Base-by-base conservation (phyloP, 208 protist species). In the Trypanosoma cruzi region DNA sequence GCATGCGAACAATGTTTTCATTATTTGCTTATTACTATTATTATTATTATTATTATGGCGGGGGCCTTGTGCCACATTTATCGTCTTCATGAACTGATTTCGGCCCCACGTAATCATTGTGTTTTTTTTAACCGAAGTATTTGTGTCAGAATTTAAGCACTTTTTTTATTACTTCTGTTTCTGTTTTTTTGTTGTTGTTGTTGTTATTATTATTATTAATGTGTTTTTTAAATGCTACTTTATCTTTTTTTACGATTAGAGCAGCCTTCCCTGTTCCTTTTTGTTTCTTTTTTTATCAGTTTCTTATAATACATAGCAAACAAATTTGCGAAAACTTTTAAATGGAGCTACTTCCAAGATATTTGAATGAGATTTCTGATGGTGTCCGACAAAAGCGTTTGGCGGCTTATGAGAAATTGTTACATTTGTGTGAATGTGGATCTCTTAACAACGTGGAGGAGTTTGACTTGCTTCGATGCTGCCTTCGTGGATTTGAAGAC, bases 401-500 rank as follows among this genome's bases (percentile, higher is more conserved):
- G 32, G 75, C 78, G 26, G 82, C 82, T 10, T 95, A 92, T 68
- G 82, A 83, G 52, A 84, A 80, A 40, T 57, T 93, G 37, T 81
- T 69, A 53, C 72, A 86, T 20, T 32, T 90, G 0, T 78, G 62
- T 64, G 13, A 58, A 16, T 26, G 28, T 2, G 29, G 26, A 22
- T 60, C n/a, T 14, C 60, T 90, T n/a, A 59, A 58, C 3, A 60
- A 64, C 6, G 55, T 75, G 1, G 80, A 86, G 2, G 80, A 71
- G 42, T 96, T 93, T 72, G 57, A 77, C 22, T 63, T 96, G 32
- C 78, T 89, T 59, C 73, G 86, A 11, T 56, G 55, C 55, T 92
- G 82, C 28, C 72, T 96, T 44, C 71, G 81, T 26, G 88, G 84
- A 18, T 94, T 93, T 73, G 87, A 93, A 71, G 90, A 96, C 55